A percentile compares a stretch with the other conserved stretches of the same genome.
Conservation (phyloP, 441 rosid species). For the Cnidoscolus chayamansa region DNA sequence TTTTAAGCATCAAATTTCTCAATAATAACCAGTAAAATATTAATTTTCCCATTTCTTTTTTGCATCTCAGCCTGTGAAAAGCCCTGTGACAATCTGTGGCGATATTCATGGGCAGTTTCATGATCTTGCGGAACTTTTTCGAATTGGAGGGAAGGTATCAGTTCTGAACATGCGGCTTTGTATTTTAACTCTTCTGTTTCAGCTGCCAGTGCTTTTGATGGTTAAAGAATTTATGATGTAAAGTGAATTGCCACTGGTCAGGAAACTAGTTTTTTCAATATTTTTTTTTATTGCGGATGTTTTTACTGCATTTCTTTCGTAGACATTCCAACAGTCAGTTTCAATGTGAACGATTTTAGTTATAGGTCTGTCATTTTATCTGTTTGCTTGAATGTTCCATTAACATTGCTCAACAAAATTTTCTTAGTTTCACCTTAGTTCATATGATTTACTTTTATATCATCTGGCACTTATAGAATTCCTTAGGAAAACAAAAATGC, state of each 20-base stretch:
- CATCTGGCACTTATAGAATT: background rate
- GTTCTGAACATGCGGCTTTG: constrained; percentile 19
- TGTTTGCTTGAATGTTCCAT: background rate
- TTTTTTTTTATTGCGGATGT: background rate
- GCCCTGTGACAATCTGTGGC: constrained; percentile 91
- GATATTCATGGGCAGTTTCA: constrained; percentile 96
- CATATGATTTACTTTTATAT: background rate
- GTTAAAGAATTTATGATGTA: constrained; percentile 30
- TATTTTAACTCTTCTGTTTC: constrained; percentile 26
- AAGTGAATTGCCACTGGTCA: constrained; percentile 25
- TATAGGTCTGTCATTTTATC: background rate
- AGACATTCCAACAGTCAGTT: background rate
- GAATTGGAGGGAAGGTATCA: constrained; percentile 89
- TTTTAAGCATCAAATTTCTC: constrained; percentile 14
- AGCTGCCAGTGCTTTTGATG: constrained; percentile 32
- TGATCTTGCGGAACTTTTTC: constrained; percentile 96
- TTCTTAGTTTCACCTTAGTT: background rate
- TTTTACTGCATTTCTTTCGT: constrained; percentile 11
- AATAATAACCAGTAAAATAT: background rate
- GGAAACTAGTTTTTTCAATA: constrained; percentile 20
- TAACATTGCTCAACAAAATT: background rate
- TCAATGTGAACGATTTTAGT: background rate
- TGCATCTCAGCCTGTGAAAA: constrained; percentile 75
- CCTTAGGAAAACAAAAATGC: background rate
- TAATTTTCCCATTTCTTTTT: constrained; percentile 15